Base-by-base conservation (phyloP, 495 filamentous ascomycete species). In the Penicillium subrubescens region DNA sequence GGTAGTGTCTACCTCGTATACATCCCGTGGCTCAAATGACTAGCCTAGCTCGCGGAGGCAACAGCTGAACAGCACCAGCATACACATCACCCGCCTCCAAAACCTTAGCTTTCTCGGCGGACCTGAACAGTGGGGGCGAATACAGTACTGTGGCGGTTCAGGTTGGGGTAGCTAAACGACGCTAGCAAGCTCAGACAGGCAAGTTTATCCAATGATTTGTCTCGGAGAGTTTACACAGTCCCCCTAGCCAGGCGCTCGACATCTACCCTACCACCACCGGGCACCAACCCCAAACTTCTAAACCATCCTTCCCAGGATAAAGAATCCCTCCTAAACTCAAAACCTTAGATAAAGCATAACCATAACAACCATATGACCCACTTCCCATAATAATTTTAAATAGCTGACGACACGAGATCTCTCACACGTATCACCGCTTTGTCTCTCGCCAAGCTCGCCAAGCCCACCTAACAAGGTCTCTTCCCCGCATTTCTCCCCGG, bases 371-470 rank as follows among this genome's bases (percentile, higher is more conserved):
- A 37, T 3, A 21, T 23, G 44, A 48, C 44, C 44, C 44, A 48
- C 44, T 14, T n/a, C 44, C 21, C 21, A 21, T 21, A 46, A 8
- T 21, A 46, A 8, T 21, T 8, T 8, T 19, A 7, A 44, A n/a
- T 7, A 44, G n/a, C 43, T 10, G n/a, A 11, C 43, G 8, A 21
- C 41, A n/a, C 17, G 17, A 19, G 17, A 19, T 19, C 15, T 8
- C 41, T 19, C 41, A n/a, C 39, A 43, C 39, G 2, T 21, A 44
- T 44, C n/a, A 10, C 52, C 52, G 11, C 17, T 6, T 15, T n/a
- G 52, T 15, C 15, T 29, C 12, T 12, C 44, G 59, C 59, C 59
- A 61, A 61, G 59, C 21, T 43, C 4, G 59, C 59, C 59, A 61
- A 61, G 59, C 29, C 17, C 31, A 11, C 58, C 43, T 46, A 44